Percentiles rank a stretch among this genome's conserved stretches.
Conservation (phyloP, 257 asterid species). For the Thymus quinquecostatus region DNA sequence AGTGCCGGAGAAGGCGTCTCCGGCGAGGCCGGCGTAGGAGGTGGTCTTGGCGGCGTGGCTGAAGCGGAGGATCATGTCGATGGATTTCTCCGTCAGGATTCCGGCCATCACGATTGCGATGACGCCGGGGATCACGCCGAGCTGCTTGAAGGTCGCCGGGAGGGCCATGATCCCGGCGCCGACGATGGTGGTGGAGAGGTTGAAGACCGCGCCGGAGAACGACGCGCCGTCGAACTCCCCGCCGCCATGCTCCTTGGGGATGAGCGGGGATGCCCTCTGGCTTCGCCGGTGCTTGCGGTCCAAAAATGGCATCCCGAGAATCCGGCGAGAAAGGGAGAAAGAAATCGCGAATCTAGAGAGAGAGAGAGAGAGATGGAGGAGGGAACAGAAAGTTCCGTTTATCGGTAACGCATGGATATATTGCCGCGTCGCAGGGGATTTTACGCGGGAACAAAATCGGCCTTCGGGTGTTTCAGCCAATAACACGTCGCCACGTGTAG, state of each 20-base stretch:
- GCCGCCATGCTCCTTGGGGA: conserved; percentile 52
- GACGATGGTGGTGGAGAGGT: conserved; percentile 82
- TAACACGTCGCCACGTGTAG: conserved; percentile 2
- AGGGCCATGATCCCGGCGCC: conserved; percentile 96
- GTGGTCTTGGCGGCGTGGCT: conserved; percentile 65
- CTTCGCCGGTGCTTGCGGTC: conserved; percentile 74
- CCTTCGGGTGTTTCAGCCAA: conserved; percentile 8
- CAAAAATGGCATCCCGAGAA: conserved; percentile 47
- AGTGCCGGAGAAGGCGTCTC: conserved; percentile 59
- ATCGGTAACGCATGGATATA: conserved; percentile 6
- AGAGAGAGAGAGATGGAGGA: not conserved
- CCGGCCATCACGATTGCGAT: conserved; percentile 64
- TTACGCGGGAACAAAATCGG: conserved; percentile 33
- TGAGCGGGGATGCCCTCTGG: conserved; percentile 61
- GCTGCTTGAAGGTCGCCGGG: conserved; percentile 79
- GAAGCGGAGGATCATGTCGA: conserved; percentile 73
- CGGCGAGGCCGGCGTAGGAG: conserved; percentile 74
- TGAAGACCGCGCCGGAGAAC: conserved; percentile 78
- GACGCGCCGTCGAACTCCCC: conserved; percentile 64
- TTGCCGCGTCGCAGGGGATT: conserved; percentile 39
- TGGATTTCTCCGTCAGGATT: conserved; percentile 73
- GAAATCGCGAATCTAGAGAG: conserved; percentile 30
- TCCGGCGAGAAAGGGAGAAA: conserved; percentile 1
- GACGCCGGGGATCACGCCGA: conserved; percentile 73
- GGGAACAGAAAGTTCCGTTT: not conserved